Base-by-base conservation (phyloP, 1,284 basidiomycete species). In the Puccinia coronata region DNA sequence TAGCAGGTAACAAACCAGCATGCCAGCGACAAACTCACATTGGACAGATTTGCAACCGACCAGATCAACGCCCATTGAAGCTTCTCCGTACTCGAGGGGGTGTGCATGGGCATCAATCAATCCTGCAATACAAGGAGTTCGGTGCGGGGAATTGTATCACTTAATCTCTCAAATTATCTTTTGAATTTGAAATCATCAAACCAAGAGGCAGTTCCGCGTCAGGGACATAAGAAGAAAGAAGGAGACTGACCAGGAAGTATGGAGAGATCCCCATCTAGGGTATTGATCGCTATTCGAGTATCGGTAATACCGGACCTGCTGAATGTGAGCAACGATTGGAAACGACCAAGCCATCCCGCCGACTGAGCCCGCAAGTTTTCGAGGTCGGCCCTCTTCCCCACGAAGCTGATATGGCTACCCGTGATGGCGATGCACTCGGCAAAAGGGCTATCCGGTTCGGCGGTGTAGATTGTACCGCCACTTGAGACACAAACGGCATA, bases 101-200 rank as follows among this genome's bases (percentile, higher is more conserved):
- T 85, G 85, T 34, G 83, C 85, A 57, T 85, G 85, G 23, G 84
- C 84, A 59, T 85, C 85, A 59, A 84, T 84, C 34, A 85, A 83
- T 47, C 84, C 84, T 43, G 31, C 36, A 61, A 70, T 8, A 49
- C 67, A 49, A 49, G 41, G 18, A 28, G 41, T 49, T 31, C n/a
- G 43, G n/a, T n/a, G n/a, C n/a, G n/a, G n/a, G n/a, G n/a, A n/a
- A n/a, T n/a, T n/a, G n/a, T n/a, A n/a, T n/a, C n/a, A n/a, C n/a
- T n/a, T n/a, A n/a, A n/a, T n/a, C n/a, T n/a, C n/a, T n/a, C n/a
- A n/a, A n/a, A n/a, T n/a, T n/a, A n/a, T n/a, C n/a, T n/a, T n/a
- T n/a, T n/a, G n/a, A n/a, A n/a, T n/a, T n/a, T n/a, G n/a, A n/a
- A n/a, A n/a, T n/a, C n/a, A n/a, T n/a, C n/a, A n/a, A n/a, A n/a